Evolutionary conservation across 2,329 filamentous ascomycete species (phyloP).

Genomic region (Colletotrichum caudatum): DNA sequence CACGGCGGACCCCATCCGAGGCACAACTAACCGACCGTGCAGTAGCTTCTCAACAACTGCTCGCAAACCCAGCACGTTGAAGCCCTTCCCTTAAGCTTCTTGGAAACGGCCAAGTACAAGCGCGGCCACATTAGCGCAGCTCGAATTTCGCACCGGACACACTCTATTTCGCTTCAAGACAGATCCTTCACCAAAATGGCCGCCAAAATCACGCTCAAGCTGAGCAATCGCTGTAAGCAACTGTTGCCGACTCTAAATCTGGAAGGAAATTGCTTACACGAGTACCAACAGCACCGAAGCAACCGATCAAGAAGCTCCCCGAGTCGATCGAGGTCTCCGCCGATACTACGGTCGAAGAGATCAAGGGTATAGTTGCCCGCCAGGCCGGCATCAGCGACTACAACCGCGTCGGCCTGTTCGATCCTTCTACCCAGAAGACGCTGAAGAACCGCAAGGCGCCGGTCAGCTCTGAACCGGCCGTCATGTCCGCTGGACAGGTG

Average conservation of each 20-base stretch:
- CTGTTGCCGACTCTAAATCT: background rate
- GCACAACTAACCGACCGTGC: constrained; percentile 31
- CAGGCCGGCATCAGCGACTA: constrained; percentile 64
- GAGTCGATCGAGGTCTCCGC: constrained; percentile 60
- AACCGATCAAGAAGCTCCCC: constrained; percentile 68
- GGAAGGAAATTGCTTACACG: constrained; percentile 20
- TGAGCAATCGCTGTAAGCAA: constrained; percentile 56
- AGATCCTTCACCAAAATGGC: constrained; percentile 44
- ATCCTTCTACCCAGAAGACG: constrained; percentile 71
- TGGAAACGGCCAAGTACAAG: constrained; percentile 10
- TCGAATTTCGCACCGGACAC: constrained; percentile 6
- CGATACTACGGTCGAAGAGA: constrained; percentile 69
- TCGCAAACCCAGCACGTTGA: constrained; percentile 17
- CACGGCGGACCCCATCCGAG: constrained; percentile 9
- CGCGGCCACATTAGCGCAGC: constrained; percentile 11
- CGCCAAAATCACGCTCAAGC: constrained; percentile 54
- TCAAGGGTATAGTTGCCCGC: constrained; percentile 68
- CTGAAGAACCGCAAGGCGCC: constrained; percentile 71
- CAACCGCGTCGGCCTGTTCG: constrained; percentile 73
- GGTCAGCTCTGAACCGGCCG: constrained; percentile 61
- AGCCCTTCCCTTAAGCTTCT: constrained; percentile 20
- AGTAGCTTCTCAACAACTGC: constrained; percentile 39
- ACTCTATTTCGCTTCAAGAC: background rate
- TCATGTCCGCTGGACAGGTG: constrained; percentile 67
- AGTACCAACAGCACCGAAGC: constrained; percentile 55